Conservation (phyloP, 208 protist genomes). For the Trypanosoma mega region DNA sequence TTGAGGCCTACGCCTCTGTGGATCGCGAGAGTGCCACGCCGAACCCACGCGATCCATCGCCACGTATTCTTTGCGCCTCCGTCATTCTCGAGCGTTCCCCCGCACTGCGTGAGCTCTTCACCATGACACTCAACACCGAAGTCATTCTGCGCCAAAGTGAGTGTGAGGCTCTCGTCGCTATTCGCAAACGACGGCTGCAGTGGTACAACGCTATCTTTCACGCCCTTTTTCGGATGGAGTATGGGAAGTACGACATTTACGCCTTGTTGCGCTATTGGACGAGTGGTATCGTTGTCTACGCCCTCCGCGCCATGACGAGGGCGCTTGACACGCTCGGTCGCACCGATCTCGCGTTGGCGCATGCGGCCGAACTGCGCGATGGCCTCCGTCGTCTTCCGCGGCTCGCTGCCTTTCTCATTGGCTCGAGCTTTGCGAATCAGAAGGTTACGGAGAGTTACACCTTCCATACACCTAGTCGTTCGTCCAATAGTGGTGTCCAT, state of each 20-base stretch:
- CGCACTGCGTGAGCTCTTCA: slow-evolving; percentile 18
- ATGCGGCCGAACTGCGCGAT: slow-evolving; percentile 16
- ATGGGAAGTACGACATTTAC: slow-evolving; percentile 7
- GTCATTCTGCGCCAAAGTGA: not conserved
- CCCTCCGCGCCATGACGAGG: slow-evolving; percentile 8
- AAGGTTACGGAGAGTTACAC: no score
- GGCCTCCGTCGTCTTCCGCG: slow-evolving; percentile 12
- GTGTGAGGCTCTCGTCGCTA: not conserved
- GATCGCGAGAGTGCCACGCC: not conserved
- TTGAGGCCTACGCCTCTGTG: not conserved
- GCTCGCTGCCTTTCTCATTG: slow-evolving; percentile 15
- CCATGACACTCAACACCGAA: slow-evolving; percentile 15
- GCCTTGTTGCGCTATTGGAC: slow-evolving; percentile 18
- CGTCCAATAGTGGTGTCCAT: no score
- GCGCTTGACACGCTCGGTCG: not conserved
- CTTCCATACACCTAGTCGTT: no score
- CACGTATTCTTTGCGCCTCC: not conserved
- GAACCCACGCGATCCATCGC: not conserved
- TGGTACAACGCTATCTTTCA: slow-evolving; percentile 16
- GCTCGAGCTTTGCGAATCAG: no score
- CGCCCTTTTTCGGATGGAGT: not conserved
- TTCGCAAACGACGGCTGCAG: slow-evolving; percentile 7
- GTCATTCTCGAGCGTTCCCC: not conserved
- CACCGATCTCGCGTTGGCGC: slow-evolving; percentile 1
- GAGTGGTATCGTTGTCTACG: slow-evolving; percentile 13